Percentiles rank a stretch among this genome's conserved stretches.
Conservation (phyloP, 2,329 filamentous ascomycete species). For the Calonectria pseudoturangicola region DNA sequence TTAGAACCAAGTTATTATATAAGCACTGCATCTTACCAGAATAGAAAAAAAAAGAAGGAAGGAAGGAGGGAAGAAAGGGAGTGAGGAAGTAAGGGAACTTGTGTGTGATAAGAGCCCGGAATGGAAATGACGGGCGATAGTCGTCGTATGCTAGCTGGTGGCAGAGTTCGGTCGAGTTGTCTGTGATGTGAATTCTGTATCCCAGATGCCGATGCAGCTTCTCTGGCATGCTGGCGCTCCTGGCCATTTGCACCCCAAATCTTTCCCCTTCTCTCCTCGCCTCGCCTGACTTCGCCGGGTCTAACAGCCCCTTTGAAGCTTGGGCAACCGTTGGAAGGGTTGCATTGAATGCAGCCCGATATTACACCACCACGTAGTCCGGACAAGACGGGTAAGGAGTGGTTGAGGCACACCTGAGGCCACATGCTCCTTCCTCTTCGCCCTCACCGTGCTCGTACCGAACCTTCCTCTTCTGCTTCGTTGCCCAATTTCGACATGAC, state of each 20-base stretch:
- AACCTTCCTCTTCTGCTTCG: conserved; percentile 16
- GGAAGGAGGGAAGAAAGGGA: no score
- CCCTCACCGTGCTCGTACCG: background rate
- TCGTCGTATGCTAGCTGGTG: background rate
- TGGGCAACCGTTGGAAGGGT: conserved; percentile 16
- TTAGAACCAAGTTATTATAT: background rate
- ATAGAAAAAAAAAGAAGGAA: no score
- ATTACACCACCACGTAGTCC: conserved; percentile 9
- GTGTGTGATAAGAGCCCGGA: background rate
- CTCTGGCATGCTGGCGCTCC: background rate
- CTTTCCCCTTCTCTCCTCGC: conserved; percentile 6
- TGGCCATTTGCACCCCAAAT: background rate
- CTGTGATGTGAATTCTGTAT: conserved; percentile 2
- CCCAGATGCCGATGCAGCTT: conserved; percentile 8
- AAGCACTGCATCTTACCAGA: background rate
- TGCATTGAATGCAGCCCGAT: conserved; percentile 21
- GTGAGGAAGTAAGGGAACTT: background rate
- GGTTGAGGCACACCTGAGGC: conserved; percentile 1
- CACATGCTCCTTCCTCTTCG: conserved; percentile 26
- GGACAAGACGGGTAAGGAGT: conserved; percentile 15
- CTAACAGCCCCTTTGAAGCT: conserved; percentile 16
- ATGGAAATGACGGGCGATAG: background rate
- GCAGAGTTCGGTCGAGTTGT: conserved; percentile 8
- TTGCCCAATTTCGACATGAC: conserved; percentile 21
- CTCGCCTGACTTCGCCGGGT: conserved; percentile 24